Base-by-base conservation (phyloP, 2,329 filamentous ascomycete genomes). In the Aspergillus carbonarius region DNA sequence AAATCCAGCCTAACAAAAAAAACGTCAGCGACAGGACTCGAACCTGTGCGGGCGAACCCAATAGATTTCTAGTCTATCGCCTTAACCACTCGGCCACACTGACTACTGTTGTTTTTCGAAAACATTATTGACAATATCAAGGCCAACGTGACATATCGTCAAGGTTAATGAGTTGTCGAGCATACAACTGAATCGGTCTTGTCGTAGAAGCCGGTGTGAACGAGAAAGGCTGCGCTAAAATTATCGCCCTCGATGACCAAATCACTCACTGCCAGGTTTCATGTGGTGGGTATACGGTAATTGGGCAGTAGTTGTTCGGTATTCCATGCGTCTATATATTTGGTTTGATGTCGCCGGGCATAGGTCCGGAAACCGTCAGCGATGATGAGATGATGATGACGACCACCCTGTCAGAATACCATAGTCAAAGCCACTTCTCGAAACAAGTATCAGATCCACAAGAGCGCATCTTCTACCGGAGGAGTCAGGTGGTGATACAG, bases 1-100 rank as follows among this genome's bases (percentile, higher is more conserved):
- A 25, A 25, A 44, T n/a, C n/a, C n/a, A n/a, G n/a, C n/a, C n/a
- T n/a, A n/a, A 25, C 5, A 51, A 39, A n/a, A 35, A 52, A 23
- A 83, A 50, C 59, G 59, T 60, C 59, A 60, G 59, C 59, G 59
- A 60, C 59, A 60, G 59, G 59, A 60, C 59, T 60, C 59, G 59
- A 60, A 60, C 59, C 59, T 60, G 59, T 60, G 59, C 59, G 55
- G 54, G 58, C 58, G 58, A 60, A 60, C 58, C 54, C 55, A 60
- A 59, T 51, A 59, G 46, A 58, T 58, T 48, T 48, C 44, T 48
- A 48, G 44, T 48, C 44, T 48, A 48, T 48, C 44, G 44, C 44
- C 44, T 48, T 48, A 48, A 48, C 44, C 44, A 48, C 44, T 48
- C 44, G 44, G 44, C 44, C 44, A 48, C 44, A 48, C 44, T 48